Evolutionary conservation across 208 protist species (phyloP), one percentile per base, ranked within the genome.

Genomic region (Strigomonas culicis): DNA sequence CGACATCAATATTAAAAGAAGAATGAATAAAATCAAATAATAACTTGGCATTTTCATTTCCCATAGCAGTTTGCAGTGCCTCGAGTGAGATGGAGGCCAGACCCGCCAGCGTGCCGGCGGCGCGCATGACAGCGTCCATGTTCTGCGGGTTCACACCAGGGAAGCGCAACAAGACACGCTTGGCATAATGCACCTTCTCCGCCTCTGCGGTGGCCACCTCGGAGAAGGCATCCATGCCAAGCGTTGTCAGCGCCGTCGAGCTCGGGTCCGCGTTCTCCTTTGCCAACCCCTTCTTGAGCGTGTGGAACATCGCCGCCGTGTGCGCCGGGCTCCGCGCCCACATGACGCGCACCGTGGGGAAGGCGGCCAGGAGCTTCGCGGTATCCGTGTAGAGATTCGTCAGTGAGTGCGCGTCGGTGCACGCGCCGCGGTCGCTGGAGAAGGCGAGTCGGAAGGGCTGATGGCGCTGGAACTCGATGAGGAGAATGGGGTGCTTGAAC

Each of bases 301-400:
- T 59, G 1, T 80, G 58, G n/a, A 93, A 71, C 75, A 95, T 82
- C 30, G 51, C 74, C 0, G 86, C 89, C 4, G 84, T 86, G 63
- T 95, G 89, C 0, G 74, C 64, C 0, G 89, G 68, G 64, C 84
- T 90, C 36, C 82, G 83, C 2, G 89, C 78, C 86, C 89, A 95
- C 41, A 95, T 4, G 19, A 89, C 70, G 28, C 70, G 44, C 13
- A 92, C 81, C 4, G 77, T 82, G 27, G 89, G 86, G 68, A 79
- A 84, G 22, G 74, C 56, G 8, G 81, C 75, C 77, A 90, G 75
- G 3, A 92, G 51, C 22, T 69, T 65, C 2, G 80, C 88, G 0
- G 75, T 77, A 44, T 82, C 79, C n/a, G 72, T 28, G 65, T 87
- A 94, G 44, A 94, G 53, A 47, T 57, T 24, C 8, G 55, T 25